Conservation (phyloP, 148 eudicot species). For the Pouteria glomerata region DNA sequence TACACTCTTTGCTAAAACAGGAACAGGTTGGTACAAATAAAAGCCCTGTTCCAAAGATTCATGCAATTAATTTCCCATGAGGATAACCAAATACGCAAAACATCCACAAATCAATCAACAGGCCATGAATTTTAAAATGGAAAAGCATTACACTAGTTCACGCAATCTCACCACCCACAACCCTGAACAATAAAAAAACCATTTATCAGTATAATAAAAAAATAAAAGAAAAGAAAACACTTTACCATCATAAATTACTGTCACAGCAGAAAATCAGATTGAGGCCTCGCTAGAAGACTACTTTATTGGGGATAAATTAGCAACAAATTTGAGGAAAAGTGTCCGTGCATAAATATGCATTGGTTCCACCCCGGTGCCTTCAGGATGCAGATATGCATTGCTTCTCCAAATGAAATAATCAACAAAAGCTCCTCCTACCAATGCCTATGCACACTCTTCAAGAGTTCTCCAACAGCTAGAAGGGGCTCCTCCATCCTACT, state of each 20-base stretch:
- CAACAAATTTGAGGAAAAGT: slow-evolving; percentile 23
- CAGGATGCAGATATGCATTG: neutral
- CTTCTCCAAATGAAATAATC: slow-evolving; percentile 25
- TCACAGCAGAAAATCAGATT: neutral
- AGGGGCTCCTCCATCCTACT: slow-evolving; percentile 15
- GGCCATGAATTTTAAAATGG: too few relatives aligned
- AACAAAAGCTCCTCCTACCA: slow-evolving; percentile 11
- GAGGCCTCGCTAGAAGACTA: slow-evolving; percentile 10
- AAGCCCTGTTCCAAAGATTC: too few relatives aligned
- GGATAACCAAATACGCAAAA: too few relatives aligned
- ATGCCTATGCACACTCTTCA: slow-evolving; percentile 1
- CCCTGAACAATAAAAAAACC: neutral
- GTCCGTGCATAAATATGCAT: slow-evolving; percentile 13
- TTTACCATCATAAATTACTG: neutral
- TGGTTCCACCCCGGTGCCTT: neutral
- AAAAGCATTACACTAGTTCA: too few relatives aligned
- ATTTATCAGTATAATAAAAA: neutral
- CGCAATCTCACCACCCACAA: neutral
- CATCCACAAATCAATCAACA: too few relatives aligned
- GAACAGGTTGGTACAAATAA: too few relatives aligned
- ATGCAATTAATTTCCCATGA: too few relatives aligned
- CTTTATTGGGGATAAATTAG: slow-evolving; percentile 21
- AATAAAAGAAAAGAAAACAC: neutral
- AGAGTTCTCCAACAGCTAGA: neutral
- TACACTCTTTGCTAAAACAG: too few relatives aligned